Conservation (phyloP, 441 rosid species). For the Bocquillonia castaneifolia region DNA sequence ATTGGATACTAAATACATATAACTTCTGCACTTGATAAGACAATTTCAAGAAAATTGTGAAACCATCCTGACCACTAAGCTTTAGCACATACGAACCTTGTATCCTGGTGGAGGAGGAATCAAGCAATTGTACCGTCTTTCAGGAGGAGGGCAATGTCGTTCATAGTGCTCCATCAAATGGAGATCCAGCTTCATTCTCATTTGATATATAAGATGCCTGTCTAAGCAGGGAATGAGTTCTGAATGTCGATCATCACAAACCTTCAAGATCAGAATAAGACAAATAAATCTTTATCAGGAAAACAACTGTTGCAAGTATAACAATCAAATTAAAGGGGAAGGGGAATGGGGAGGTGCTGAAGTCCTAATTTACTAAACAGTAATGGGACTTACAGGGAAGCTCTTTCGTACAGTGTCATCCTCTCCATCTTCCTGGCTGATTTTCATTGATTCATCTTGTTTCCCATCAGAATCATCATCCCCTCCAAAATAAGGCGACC, state of each 20-base stretch:
- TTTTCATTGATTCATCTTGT: slow-evolving; percentile 49
- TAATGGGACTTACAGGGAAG: slow-evolving; percentile 65
- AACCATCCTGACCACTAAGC: slow-evolving; percentile 7
- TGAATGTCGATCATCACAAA: slow-evolving; percentile 89
- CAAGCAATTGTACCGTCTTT: slow-evolving; percentile 89
- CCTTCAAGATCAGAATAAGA: slow-evolving; percentile 41
- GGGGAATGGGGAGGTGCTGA: neutral
- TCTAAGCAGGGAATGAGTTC: slow-evolving; percentile 96
- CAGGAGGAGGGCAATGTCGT: slow-evolving; percentile 93
- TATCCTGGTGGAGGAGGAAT: slow-evolving; percentile 96
- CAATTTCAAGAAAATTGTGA: neutral
- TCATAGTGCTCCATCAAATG: slow-evolving; percentile 98
- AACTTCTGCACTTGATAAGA: neutral
- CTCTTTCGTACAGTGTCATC: slow-evolving; percentile 56
- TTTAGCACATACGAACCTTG: slow-evolving; percentile 46
- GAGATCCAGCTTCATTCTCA: slow-evolving; percentile 93
- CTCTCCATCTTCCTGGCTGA: slow-evolving; percentile 46
- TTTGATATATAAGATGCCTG: slow-evolving; percentile 84
- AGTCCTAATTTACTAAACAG: slow-evolving; percentile 2
- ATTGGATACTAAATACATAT: neutral
- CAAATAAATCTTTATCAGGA: slow-evolving; percentile 14
- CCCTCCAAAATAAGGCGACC: slow-evolving; percentile 85
- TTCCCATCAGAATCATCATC: slow-evolving; percentile 61
- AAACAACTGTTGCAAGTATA: neutral
- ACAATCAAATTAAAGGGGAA: neutral